These are phyloP conservation scores for Moricandia arvensis DNA, from an alignment of 345 rosid genomes.

Conservation along the genomic window DNA sequence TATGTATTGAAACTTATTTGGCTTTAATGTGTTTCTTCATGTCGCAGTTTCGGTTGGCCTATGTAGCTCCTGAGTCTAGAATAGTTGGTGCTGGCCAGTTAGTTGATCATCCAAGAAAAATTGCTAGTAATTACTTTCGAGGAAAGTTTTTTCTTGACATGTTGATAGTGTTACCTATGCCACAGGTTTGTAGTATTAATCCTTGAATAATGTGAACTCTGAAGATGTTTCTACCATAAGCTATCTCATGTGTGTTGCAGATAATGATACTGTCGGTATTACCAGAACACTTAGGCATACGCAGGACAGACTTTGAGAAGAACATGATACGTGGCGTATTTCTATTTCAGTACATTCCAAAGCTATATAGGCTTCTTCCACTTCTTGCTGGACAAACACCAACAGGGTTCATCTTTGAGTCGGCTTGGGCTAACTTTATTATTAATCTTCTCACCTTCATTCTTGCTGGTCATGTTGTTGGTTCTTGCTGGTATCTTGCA, in stretches of 20 bases:
- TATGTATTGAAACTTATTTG: background rate
- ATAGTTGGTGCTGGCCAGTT: constrained; percentile 87
- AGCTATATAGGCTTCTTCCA: constrained; percentile 68
- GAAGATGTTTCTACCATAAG: background rate
- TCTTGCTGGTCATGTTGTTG: constrained; percentile 74
- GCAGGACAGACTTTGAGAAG: constrained; percentile 65
- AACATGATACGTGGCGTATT: constrained; percentile 57
- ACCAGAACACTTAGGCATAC: constrained; percentile 39
- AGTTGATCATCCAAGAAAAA: constrained; percentile 79
- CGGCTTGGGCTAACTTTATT: constrained; percentile 81
- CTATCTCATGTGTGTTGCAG: constrained; percentile 39
- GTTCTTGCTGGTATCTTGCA: constrained; percentile 86
- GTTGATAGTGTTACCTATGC: constrained; percentile 68
- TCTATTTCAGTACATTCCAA: constrained; percentile 74
- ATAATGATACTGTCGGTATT: constrained; percentile 52
- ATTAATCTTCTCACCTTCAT: constrained; percentile 76
- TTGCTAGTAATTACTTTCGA: constrained; percentile 57
- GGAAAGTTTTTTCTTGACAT: constrained; percentile 65
- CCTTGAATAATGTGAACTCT: background rate
- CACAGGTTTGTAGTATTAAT: constrained; percentile 54
- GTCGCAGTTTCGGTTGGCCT: constrained; percentile 81
- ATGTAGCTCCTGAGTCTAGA: constrained; percentile 73
- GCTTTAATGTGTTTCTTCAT: background rate
- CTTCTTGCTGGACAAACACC: constrained; percentile 77
- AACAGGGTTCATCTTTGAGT: constrained; percentile 74